Evolutionary conservation across 345 rosid genomes (phyloP), one percentile per base, ranked within the genome.

Genomic region (Eutrema heterophyllum): DNA sequence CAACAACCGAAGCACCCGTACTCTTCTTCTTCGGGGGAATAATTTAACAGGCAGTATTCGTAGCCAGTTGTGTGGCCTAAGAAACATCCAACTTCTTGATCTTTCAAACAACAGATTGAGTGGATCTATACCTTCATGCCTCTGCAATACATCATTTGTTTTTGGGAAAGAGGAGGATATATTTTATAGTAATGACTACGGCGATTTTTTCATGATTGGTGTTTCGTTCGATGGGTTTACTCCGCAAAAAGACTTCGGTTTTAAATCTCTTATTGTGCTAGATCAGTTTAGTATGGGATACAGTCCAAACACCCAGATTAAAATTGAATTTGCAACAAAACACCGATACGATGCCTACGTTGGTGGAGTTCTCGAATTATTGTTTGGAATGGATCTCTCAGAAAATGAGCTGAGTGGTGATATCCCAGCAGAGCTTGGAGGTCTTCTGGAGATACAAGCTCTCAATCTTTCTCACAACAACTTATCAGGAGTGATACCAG

Each of bases 381-480:
- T 59, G 15, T 73, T 55, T 1, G 85, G 81, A 35, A 9, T 81
- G 0, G 85, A 85, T 32, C 43, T 83, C 15, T 83, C 85, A 2
- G n/a, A 41, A 2, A 86, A 86, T 14, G 68, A 69, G 8, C 46
- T 82, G 0, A 44, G 40, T 0, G 83, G 85, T 12, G 18, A 62
- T 5, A 82, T 85, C 48, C 83, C 87, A 9, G 0, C 0, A 5
- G 71, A 64, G 39, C 0, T 83, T 0, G 84, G 82, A 11, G 7
- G 39, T 26, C 49, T 81, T 5, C 0, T 18, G 15, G 8, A 2
- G 3, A 70, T 78, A 3, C 1, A 7, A 1, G 44, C 72, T 0
- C 32, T 80, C 12, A 82, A 80, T 45, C 14, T 83, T 0, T 81
- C 86, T 2, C 68, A 67, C 62, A 85, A 85, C 7, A n/a, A 46